Evolutionary conservation across 768 basidiomycete genomes (phyloP).

Genomic region (Russula emetica): DNA sequence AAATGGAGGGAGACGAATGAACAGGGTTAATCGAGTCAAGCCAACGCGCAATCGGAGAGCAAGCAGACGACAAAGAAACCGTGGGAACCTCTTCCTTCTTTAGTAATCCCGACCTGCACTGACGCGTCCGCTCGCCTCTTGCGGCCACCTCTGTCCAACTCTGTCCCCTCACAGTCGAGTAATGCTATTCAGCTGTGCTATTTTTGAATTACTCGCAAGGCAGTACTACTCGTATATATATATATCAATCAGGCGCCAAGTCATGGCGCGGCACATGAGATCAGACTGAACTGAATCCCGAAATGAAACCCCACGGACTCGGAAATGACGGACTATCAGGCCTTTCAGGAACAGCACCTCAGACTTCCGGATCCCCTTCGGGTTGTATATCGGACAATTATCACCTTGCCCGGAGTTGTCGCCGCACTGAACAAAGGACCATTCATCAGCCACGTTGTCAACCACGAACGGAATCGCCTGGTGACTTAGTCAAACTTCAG

Average conservation of each 20-base stretch:
- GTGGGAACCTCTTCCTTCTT: conserved; percentile 10
- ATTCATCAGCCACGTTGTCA: too few relatives aligned
- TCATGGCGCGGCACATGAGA: background rate
- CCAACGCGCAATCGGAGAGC: background rate
- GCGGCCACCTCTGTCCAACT: background rate
- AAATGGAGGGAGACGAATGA: conserved; percentile 1
- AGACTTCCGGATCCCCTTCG: too few relatives aligned
- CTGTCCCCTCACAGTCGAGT: too few relatives aligned
- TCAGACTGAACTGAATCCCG: background rate
- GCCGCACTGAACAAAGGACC: too few relatives aligned
- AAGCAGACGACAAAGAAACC: background rate
- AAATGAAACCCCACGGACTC: background rate
- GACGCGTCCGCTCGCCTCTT: background rate
- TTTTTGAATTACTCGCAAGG: too few relatives aligned
- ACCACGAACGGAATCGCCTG: too few relatives aligned
- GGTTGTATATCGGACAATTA: too few relatives aligned
- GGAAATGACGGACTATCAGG: background rate
- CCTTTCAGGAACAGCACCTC: background rate
- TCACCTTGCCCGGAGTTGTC: too few relatives aligned
- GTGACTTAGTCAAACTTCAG: too few relatives aligned
- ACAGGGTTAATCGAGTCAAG: conserved; percentile 11
- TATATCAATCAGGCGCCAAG: too few relatives aligned
- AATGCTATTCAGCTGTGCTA: too few relatives aligned
- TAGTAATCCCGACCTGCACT: background rate
- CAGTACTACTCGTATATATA: too few relatives aligned